These are phyloP conservation scores for Aspergillus hancockii DNA, from an alignment of 495 filamentous ascomycete species.

Conservation along the genomic window DNA sequence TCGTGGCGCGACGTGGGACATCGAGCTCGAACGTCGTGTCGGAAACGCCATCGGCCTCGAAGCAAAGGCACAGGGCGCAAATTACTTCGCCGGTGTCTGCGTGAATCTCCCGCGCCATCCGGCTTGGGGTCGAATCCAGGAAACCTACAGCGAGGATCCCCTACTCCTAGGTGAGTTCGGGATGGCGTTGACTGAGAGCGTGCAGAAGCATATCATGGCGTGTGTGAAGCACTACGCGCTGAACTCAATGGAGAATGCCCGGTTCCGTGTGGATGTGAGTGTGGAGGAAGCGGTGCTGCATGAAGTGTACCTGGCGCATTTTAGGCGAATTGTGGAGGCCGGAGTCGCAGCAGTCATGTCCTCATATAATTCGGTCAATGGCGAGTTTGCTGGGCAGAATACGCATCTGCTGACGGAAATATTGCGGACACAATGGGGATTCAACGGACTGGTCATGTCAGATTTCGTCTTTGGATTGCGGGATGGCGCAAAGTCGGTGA, in stretches of 20 bases:
- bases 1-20: constrained; percentile 22
- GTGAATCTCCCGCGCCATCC: constrained; percentile 23
- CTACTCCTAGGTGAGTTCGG: constrained; percentile 16
- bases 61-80: constrained; percentile 20
- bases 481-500: constrained; percentile 15
- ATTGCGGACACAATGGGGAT: constrained; percentile 18
- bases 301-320: constrained; percentile 20
- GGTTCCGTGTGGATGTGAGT: constrained; percentile 17
- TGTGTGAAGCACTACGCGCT: constrained; percentile 23
- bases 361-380: constrained; percentile 23
- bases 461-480: constrained; percentile 24
- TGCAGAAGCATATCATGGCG: constrained; percentile 21
- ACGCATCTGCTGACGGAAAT: constrained; percentile 13
- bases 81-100: constrained; percentile 18
- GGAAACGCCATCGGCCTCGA: constrained; percentile 22
- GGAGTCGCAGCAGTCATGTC: constrained; percentile 18
- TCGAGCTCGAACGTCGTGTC: constrained; percentile 10
- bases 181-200: constrained; percentile 5
- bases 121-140: constrained; percentile 20
- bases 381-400: constrained; percentile 20
- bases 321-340: constrained; percentile 10
- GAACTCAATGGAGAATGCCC: constrained; percentile 22
- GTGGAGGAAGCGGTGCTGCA: constrained; percentile 20
- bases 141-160: constrained; percentile 21
- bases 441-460: constrained; percentile 18